Base-by-base conservation (phyloP, 352 stramenopile genomes). In the Globisporangium paddicum region DNA sequence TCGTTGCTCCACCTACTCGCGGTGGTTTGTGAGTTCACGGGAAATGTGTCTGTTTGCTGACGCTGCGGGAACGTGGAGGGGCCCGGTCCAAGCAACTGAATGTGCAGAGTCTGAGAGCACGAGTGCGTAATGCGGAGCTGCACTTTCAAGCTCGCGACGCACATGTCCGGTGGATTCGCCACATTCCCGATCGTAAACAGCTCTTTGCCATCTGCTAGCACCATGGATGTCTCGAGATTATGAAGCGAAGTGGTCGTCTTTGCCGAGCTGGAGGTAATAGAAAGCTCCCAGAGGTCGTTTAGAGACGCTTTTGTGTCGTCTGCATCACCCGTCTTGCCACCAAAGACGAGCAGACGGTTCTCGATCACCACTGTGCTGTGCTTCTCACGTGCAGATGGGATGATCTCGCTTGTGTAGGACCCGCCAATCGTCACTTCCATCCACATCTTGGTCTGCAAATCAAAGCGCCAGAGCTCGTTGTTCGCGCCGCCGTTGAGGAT, bases 381-480 rank as follows among this genome's bases (percentile, higher is more conserved):
- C 34, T 87, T 87, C 55, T 90, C 82, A 25, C 79, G 63, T 6
- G 74, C 51, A 23, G 66, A 41, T 0, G 82, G 79, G 16, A 44
- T 19, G 7, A 55, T 32, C 21, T 49, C 58, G 2, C 52, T 38
- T 6, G 38, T 57, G 11, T 55, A 28, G 7, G 60, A 23, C 5
- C 67, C 52, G 30, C 41, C n/a, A n/a, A n/a, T 41, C 2, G 35
- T 40, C 0, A 89, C 57, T 42, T 82, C 62, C 46, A 80, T 73
- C 82, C 82, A 92, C 6, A 61, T 73, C 35, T 72, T 68, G 2
- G 72, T 83, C 2, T 65, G 37, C 1, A 77, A 50, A 54, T 92
- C 72, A 46, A 86, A 88, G 8, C 77, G 72, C 82, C 79, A 92
- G 1, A 92, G 70, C 45, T 92, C 79, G 55, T 86, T 89, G n/a